Evolutionary conservation across 331 rosid genomes (phyloP), one percentile per base, ranked within the genome.

Genomic region (Rosa hybrid): DNA sequence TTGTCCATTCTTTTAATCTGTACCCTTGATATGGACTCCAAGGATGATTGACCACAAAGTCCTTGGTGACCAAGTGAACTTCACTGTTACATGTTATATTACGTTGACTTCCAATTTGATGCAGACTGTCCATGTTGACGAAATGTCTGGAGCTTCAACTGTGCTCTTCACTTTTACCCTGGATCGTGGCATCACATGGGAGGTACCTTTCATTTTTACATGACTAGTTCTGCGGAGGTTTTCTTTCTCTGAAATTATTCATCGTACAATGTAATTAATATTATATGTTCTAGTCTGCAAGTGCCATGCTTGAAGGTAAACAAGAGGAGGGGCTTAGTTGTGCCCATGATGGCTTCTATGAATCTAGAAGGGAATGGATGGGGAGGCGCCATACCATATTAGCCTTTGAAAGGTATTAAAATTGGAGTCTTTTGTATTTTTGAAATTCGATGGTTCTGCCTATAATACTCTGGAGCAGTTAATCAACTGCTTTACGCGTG

Each of bases 121-220:
- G 81, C 92, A 96, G 98, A 90, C 91, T 39, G 99, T 96, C 75
- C 96, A 93, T 76, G 92, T 91, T 80, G 99, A 96, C 85, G 91
- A 92, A 39, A 84, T 91, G 89, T 91, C 97, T 80, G 94, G 96
- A 78, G 99, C 99, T 53, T 85, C 99, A 1, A 96, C 99, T 5
- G 88, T 88, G 81, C 87, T 96, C 77, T 96, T 96, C 86, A 90
- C 99, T 51, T 96, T 93, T 82, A 85, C 93, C 77, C 86, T 96
- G 89, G 98, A 96, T 89, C 98, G 99, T 67, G 99, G 99, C 82
- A 79, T 93, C 84, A 90, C 91, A 14, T 93, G 97, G 97, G 97
- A 96, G 98, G 99, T 96, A 87, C n/a, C 7, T 81, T 13, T 45
- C 17, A 70, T 50, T 77, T 74, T 75, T 39, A 44, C 34, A 44